Percentiles rank a stretch among this genome's conserved stretches.
Conservation (phyloP, 306 rosid genomes). For the Prunus mume region DNA sequence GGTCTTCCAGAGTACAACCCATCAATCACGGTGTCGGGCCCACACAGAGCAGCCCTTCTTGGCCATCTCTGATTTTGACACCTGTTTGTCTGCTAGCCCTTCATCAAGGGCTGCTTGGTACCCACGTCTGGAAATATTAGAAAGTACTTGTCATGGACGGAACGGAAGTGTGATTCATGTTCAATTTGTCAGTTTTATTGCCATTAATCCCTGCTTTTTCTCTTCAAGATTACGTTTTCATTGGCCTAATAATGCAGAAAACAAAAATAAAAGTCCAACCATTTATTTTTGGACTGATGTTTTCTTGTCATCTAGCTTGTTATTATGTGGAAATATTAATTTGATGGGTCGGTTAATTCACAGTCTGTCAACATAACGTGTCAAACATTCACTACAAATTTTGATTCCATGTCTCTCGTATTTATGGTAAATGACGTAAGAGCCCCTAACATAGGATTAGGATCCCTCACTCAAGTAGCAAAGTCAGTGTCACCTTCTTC, state of each 20-base stretch:
- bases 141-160: neutral
- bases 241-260: too few species aligned
- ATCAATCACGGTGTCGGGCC: constrained; percentile 59
- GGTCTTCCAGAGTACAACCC: constrained; percentile 40
- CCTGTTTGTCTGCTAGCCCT: constrained; percentile 6
- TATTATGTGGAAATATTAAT: too few species aligned
- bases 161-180: neutral
- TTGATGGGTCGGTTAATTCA: fast-evolving
- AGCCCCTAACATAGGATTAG: constrained; percentile 7
- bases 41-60: constrained; percentile 11
- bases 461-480: neutral
- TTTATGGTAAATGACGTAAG: constrained; percentile 21
- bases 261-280: neutral
- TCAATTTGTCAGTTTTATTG: neutral
- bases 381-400: neutral
- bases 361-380: neutral
- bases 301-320: too few species aligned
- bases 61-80: constrained; percentile 19
- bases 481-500: neutral
- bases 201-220: neutral
- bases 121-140: neutral
- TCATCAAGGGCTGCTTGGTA: neutral
- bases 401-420: neutral
- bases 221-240: neutral
- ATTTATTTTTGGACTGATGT: neutral